phyloP scores from a whole-genome alignment of 164 flowering plant genomes.

The Taxillus chinensis region DNA sequence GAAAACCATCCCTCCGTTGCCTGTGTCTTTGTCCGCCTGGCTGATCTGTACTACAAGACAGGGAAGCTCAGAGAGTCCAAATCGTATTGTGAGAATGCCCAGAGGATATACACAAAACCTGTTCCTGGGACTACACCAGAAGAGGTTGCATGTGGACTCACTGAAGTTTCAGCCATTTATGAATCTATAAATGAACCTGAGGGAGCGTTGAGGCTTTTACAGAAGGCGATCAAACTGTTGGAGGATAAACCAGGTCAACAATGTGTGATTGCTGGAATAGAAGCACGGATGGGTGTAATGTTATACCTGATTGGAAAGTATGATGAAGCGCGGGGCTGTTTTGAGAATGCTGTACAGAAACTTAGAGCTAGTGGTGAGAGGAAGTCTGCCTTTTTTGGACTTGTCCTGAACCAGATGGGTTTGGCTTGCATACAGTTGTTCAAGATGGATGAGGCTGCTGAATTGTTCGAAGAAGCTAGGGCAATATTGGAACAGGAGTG shows the following conservation, averaged over 20 bases:
- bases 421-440: slow-evolving; percentile 83
- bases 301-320: slow-evolving; percentile 73
- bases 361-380: slow-evolving; percentile 89
- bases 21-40: slow-evolving; percentile 89
- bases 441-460: slow-evolving; percentile 90
- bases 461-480: slow-evolving; percentile 87
- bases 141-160: slow-evolving; percentile 81
- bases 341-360: slow-evolving; percentile 72
- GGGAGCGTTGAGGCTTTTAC: slow-evolving; percentile 81
- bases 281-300: slow-evolving; percentile 96
- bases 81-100: slow-evolving; percentile 88
- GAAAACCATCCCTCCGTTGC: slow-evolving; percentile 92
- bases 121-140: slow-evolving; percentile 91
- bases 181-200: slow-evolving; percentile 91
- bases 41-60: slow-evolving; percentile 81
- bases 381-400: slow-evolving; percentile 95
- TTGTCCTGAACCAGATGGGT: slow-evolving; percentile 95
- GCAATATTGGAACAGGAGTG: slow-evolving; percentile 77
- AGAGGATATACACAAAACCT: slow-evolving; percentile 84
- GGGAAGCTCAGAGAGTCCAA: slow-evolving; percentile 93
- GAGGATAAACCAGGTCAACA: slow-evolving; percentile 93
- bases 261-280: slow-evolving; percentile 83
- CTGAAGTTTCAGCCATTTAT: slow-evolving; percentile 79
- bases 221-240: slow-evolving; percentile 75
- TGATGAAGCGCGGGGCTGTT: slow-evolving; percentile 63